These are phyloP conservation scores for Striga hermonthica DNA, from an alignment of 305 asterid species.

Conservation along the genomic window DNA sequence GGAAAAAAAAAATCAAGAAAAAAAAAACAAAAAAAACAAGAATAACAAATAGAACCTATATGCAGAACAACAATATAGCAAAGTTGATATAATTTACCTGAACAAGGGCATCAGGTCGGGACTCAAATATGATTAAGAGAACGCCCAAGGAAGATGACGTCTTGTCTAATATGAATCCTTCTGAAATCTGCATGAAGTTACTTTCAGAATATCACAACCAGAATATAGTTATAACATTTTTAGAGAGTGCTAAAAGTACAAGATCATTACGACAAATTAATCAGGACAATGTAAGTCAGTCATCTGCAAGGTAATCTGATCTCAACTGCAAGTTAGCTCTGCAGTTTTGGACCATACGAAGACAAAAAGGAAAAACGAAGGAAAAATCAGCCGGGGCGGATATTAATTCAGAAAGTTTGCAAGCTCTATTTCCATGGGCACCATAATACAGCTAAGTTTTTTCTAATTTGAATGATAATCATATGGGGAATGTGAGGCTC, in stretches of 20 bases:
- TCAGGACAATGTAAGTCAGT: constrained; percentile 8
- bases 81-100: constrained; percentile 53
- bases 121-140: constrained; percentile 86
- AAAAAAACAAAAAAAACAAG: not conserved
- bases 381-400: too few relatives aligned
- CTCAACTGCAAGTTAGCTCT: not conserved
- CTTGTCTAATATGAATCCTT: constrained; percentile 85
- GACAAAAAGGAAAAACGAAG: not conserved
- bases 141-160: constrained; percentile 86
- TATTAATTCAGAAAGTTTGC: too few relatives aligned
- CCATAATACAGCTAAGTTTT: too few relatives aligned
- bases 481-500: not conserved
- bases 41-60: not conserved
- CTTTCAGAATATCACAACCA: constrained; percentile 26
- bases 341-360: not conserved
- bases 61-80: constrained; percentile 1
- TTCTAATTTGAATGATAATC: not conserved
- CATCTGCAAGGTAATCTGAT: not conserved
- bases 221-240: constrained; percentile 12
- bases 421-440: too few relatives aligned
- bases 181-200: constrained; percentile 63
- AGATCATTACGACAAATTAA: not conserved
- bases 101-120: constrained; percentile 96
- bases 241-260: not conserved
- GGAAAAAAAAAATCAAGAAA: not conserved